Evolutionary conservation across 208 protist species (phyloP), one percentile per base, ranked within the genome.

Genomic region (Herpetomonas tarakana): DNA sequence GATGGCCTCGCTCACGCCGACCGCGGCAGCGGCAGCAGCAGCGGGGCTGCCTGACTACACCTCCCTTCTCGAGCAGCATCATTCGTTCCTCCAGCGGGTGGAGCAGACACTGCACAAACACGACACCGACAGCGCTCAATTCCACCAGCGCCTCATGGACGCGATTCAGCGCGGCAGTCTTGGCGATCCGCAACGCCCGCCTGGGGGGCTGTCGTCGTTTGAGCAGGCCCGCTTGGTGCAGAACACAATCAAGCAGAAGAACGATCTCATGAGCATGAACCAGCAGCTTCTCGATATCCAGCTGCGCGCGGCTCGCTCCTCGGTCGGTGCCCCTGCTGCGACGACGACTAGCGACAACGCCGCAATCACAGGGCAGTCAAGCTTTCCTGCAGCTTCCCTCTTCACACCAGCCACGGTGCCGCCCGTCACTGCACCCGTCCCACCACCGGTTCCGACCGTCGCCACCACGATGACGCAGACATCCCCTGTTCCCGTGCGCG

Each of bases 251-350:
- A 69, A 84, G 55, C 84, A 94, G 65, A 78, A 82, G 30, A 82
- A 88, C 52, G 72, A 85, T 39, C 63, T 94, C 11, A 55, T 90
- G 58, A 60, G 58, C 6, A 68, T 91, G 16, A 94, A 90, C 58
- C 69, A 78, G 18, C 64, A 90, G 26, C 68, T 94, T 7, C 51
- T 91, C 26, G 80, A 94, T 19, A 53, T 91, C 50, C 79, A 90
- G 56, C 25, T 84, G 28, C 58, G 57, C 2, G 76, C 76, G 0
- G 74, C 79, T 16, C 75, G 74, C 14, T 53, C 51, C 16, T 56
- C 41, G 11, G 61, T 50, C 2, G 70, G 26, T 16, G 31, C 7
- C 22, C 14, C 27, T 9, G 39, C 46, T 38, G 4, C 39, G 27
- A 12, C 28, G 41, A 28, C 35, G 9, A 41, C 35, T 14, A 41